These are phyloP conservation scores for Mycena pura DNA, from an alignment of 768 basidiomycete genomes.

Conservation along the genomic window DNA sequence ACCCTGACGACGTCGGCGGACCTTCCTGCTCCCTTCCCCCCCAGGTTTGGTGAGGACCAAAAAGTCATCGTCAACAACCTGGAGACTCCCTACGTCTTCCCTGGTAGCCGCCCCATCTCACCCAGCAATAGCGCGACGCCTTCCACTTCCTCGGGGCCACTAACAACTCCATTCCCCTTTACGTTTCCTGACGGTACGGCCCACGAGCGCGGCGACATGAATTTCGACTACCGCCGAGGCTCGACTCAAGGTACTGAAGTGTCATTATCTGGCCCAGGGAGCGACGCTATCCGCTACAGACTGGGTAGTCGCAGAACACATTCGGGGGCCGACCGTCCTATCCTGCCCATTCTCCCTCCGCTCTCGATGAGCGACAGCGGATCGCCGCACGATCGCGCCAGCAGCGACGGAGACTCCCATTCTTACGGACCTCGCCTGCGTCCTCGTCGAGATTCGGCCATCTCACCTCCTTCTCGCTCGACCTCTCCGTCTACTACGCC, in stretches of 20 bases:
- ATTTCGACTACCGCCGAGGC: constrained; percentile 72
- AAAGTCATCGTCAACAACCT: constrained; percentile 59
- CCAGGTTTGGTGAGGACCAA: constrained; percentile 61
- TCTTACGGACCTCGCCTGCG: constrained; percentile 52
- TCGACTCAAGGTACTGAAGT: constrained; percentile 62
- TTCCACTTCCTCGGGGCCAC: constrained; percentile 66
- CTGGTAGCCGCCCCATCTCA: constrained; percentile 75
- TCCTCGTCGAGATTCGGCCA: constrained; percentile 51
- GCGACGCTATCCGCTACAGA: constrained; percentile 68
- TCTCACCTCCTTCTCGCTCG: constrained; percentile 57
- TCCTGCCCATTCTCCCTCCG: constrained; percentile 54
- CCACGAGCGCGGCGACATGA: constrained; percentile 66
- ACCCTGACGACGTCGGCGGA: constrained; percentile 49
- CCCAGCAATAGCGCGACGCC: constrained; percentile 70
- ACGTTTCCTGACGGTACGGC: constrained; percentile 62
- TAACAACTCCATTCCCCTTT: constrained; percentile 74
- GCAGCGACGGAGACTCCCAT: constrained; percentile 62
- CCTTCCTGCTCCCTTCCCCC: constrained; percentile 22
- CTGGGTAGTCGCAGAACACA: constrained; percentile 55
- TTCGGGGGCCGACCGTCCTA: constrained; percentile 54
- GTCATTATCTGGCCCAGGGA: constrained; percentile 55
- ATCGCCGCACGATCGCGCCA: constrained; percentile 58
- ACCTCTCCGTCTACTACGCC: constrained; percentile 51
- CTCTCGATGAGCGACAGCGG: constrained; percentile 59
- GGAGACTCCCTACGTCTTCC: constrained; percentile 65